Conservation (phyloP, 768 basidiomycete species). For the Trametes elegans region DNA sequence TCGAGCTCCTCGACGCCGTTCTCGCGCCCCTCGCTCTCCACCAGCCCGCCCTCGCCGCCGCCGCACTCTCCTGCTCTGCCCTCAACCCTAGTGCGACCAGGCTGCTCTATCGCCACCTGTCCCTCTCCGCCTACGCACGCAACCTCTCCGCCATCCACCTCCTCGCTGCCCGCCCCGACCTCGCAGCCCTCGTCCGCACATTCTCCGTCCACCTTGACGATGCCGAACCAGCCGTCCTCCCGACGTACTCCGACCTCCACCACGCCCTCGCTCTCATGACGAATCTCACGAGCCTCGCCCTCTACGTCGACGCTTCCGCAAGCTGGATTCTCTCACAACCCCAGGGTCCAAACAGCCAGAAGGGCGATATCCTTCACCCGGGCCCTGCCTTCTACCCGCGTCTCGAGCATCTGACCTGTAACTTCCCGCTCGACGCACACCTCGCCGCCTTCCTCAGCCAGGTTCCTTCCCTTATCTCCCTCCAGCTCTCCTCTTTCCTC, state of each 20-base stretch:
- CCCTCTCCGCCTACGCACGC: constrained; percentile 41
- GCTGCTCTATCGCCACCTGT: constrained; percentile 60
- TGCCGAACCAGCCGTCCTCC: constrained; percentile 37
- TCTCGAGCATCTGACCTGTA: constrained; percentile 55
- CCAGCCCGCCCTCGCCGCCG: constrained; percentile 40
- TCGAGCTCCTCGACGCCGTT: constrained; percentile 61
- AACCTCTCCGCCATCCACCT: constrained; percentile 51
- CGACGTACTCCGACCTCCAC: constrained; percentile 44
- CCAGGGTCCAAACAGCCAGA: constrained; percentile 3
- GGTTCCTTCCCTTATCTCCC: constrained; percentile 51
- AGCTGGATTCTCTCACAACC: constrained; percentile 50
- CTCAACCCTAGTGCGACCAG: constrained; percentile 54
- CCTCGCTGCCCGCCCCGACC: constrained; percentile 52
- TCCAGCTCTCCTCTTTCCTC: constrained; percentile 48
- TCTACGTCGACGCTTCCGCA: constrained; percentile 45
- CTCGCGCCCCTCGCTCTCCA: constrained; percentile 33
- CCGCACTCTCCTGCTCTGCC: constrained; percentile 43
- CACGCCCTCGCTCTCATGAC: constrained; percentile 60
- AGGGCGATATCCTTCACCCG: constrained; percentile 3
- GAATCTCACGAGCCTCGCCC: constrained; percentile 53
- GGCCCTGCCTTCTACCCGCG: constrained; percentile 36
- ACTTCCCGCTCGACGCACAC: constrained; percentile 59
- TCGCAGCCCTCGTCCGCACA: constrained; percentile 61
- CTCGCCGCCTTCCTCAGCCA: constrained; percentile 58
- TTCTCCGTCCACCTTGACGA: constrained; percentile 56